Base-by-base conservation (phyloP, 2,329 filamentous ascomycete genomes). In the Neurospora crassa region DNA sequence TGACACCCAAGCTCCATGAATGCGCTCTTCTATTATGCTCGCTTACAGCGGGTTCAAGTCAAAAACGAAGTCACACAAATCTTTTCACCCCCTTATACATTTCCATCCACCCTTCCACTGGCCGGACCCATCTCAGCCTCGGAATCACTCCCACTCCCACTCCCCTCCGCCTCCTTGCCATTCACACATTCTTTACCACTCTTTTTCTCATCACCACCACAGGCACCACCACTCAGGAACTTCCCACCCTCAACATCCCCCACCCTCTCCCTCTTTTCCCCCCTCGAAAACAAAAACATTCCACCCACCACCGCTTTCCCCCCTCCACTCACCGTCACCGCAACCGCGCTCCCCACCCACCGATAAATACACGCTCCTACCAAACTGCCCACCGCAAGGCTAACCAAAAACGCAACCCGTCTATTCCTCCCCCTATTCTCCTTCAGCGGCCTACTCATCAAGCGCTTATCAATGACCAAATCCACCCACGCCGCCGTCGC, bases 401-500 rank as follows among this genome's bases (percentile, higher is more conserved):
- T 77, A 0, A 81, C 20, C 63, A 89, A 78, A 73, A 89, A 89
- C 45, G 82, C 78, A 4, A 84, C 77, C 2, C 87, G 79, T 5
- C 87, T 79, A 43, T 84, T 87, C 18, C 87, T 79, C 2, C 83
- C 80, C 18, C 84, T 79, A 75, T 89, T 89, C 16, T 80, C 75
- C 10, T 78, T 10, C 5, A 76, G 78, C 4, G 53, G 14, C 8
- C 53, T 16, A n/a, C 24, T 34, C 20, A 87, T 82, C 68, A 90
- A 78, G 6, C 80, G 80, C 40, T 82, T 81, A 76, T 90, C 88
- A 70, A 89, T 86, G 69, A 88, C 77, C 70, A 89, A 76, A 75
- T 90, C 88, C 1, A 90, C 81, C 83, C 86, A 90, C 1, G 88
- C 88, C 0, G 88, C 87, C 5, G 88, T 90, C 0, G 87, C 88